Evolutionary conservation across 2,329 filamentous ascomycete species (phyloP).

Genomic region (Trichoderma sp.): DNA sequence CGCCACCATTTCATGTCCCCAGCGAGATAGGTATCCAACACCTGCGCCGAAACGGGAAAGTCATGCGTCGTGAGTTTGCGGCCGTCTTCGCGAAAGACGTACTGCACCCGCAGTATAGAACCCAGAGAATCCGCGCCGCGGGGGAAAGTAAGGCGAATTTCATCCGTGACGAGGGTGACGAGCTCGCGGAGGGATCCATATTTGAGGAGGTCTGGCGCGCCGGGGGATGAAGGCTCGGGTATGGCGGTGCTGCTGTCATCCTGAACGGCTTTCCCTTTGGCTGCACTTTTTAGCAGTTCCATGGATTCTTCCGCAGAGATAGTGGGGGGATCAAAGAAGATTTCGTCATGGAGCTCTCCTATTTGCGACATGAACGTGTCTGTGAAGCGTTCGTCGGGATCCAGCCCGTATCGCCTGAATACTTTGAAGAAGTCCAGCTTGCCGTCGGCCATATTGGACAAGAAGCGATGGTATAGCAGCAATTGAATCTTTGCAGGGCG

Average conservation of each 20-base stretch:
- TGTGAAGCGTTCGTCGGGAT: constrained; percentile 65
- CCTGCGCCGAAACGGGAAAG: constrained; percentile 63
- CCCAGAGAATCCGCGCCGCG: constrained; percentile 47
- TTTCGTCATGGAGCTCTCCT: constrained; percentile 62
- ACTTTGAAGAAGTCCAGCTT: constrained; percentile 66
- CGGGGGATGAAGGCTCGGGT: constrained; percentile 18
- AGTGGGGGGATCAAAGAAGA: constrained; percentile 51
- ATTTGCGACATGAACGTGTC: constrained; percentile 77
- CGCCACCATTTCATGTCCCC: constrained; percentile 85
- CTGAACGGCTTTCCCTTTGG: constrained; percentile 11
- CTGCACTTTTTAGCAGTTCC: not conserved
- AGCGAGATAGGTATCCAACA: constrained; percentile 63
- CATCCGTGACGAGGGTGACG: constrained; percentile 43
- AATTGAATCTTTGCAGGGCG: constrained; percentile 81
- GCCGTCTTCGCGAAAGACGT: constrained; percentile 51
- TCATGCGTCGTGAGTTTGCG: constrained; percentile 53
- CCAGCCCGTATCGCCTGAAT: constrained; percentile 67
- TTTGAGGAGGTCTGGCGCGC: constrained; percentile 37
- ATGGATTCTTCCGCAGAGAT: constrained; percentile 30
- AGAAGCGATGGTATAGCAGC: constrained; percentile 81
- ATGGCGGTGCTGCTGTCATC: not conserved
- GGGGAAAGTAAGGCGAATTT: constrained; percentile 53
- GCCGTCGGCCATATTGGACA: constrained; percentile 71
- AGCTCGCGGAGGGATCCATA: constrained; percentile 50
- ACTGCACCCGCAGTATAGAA: constrained; percentile 51